phyloP scores from a whole-genome alignment of 345 rosid species.

The Lepidium didymum region DNA sequence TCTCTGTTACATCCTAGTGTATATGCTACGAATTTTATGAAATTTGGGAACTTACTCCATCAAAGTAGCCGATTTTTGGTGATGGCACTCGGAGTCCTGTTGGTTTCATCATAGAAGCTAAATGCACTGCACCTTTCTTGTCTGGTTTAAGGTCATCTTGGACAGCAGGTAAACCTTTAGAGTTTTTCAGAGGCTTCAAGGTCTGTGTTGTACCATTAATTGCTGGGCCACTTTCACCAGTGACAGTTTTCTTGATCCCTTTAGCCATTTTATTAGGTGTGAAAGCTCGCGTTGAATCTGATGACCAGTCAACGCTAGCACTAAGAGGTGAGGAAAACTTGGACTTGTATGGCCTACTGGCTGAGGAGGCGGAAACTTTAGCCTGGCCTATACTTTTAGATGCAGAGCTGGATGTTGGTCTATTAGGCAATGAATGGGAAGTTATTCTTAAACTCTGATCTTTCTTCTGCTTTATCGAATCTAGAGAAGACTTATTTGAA shows the following conservation, averaged over 20 bases:
- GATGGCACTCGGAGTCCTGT: slow-evolving; percentile 92
- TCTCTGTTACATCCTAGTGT: not conserved
- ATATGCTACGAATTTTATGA: slow-evolving; percentile 5
- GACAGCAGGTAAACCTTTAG: slow-evolving; percentile 25
- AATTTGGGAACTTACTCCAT: slow-evolving; percentile 60
- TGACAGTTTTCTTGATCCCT: slow-evolving; percentile 1
- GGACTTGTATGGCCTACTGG: slow-evolving; percentile 38
- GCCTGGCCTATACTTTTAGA: slow-evolving; percentile 37
- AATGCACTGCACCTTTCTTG: slow-evolving; percentile 22
- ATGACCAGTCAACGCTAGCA: slow-evolving; percentile 78
- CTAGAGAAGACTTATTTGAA: slow-evolving; percentile 33
- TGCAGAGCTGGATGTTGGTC: slow-evolving; percentile 30
- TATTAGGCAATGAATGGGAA: slow-evolving; percentile 29
- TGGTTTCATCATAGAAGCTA: slow-evolving; percentile 44
- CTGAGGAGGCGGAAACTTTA: slow-evolving; percentile 30
- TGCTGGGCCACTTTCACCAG: slow-evolving; percentile 8
- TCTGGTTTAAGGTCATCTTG: slow-evolving; percentile 28
- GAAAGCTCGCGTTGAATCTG: slow-evolving; percentile 46
- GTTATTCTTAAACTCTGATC: slow-evolving; percentile 30
- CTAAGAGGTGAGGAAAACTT: slow-evolving; percentile 57
- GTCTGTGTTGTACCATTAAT: slow-evolving; percentile 21
- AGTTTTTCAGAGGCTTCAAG: slow-evolving; percentile 26
- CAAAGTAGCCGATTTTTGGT: slow-evolving; percentile 94
- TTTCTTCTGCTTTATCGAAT: slow-evolving; percentile 30
- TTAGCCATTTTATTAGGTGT: slow-evolving; percentile 44